These are phyloP conservation scores for Urochloa ruziziensis DNA, from an alignment of 176 grass and related monocot genomes.

Conservation along the genomic window DNA sequence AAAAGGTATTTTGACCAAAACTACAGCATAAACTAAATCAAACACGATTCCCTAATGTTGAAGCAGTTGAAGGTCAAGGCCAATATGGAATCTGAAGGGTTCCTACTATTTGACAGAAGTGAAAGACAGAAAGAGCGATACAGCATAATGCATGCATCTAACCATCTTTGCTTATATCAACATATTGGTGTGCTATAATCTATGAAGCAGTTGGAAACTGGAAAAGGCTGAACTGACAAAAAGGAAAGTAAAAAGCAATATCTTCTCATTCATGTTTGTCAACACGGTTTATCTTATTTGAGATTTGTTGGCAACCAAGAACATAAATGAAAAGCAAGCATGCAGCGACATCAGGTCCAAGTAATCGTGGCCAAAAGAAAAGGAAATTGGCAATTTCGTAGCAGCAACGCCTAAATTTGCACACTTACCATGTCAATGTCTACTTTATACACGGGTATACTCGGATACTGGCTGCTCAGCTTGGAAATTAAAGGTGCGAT, in stretches of 20 bases:
- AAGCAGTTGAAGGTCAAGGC: neutral
- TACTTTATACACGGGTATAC: conserved; percentile 40
- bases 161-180: neutral
- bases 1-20: neutral
- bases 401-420: neutral
- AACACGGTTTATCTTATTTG: neutral
- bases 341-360: no score
- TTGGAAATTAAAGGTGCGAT: conserved; percentile 40
- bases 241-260: neutral
- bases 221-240: neutral
- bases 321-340: no score
- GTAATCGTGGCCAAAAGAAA: neutral
- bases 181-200: neutral
- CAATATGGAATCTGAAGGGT: neutral
- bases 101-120: neutral
- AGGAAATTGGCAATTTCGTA: no score
- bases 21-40: neutral
- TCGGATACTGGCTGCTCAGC: conserved; percentile 33
- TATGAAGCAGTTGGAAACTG: neutral
- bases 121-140: no score
- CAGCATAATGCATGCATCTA: neutral
- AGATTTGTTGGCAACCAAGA: neutral
- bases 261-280: neutral
- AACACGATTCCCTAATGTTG: neutral
- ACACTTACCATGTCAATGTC: conserved; percentile 45